A percentile compares a stretch with the other conserved stretches of the same genome.
These are phyloP conservation scores for Ormosia emarginata DNA, from an alignment of 306 rosid species.

Conservation along the genomic window DNA sequence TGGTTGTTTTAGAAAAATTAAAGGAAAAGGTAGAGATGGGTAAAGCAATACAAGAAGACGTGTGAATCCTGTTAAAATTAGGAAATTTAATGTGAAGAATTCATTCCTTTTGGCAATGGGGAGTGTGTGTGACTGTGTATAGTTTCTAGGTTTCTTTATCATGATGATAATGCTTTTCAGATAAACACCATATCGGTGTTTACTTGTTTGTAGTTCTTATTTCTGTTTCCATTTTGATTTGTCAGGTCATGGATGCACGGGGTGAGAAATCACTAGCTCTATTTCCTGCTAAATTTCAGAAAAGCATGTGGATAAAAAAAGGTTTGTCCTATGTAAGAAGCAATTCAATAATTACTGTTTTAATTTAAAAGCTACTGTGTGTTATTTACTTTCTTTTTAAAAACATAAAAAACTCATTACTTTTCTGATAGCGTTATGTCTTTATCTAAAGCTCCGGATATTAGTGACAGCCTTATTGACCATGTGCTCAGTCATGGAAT, in stretches of 20 bases:
- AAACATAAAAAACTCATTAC: background rate
- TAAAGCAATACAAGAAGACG: background rate
- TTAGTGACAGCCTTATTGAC: background rate
- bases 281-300: slow-evolving; percentile 88
- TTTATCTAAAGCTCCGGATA: background rate
- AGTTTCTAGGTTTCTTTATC: background rate
- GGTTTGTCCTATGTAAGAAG: slow-evolving; percentile 43
- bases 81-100: background rate
- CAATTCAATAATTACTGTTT: background rate
- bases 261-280: slow-evolving; percentile 70
- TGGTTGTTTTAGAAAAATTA: background rate
- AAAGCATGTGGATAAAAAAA: slow-evolving; percentile 92
- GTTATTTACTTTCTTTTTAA: background rate
- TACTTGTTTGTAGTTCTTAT: background rate
- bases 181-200: background rate
- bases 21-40: background rate
- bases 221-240: slow-evolving; percentile 1
- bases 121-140: background rate
- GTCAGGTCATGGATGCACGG: slow-evolving; percentile 79
- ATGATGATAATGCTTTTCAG: background rate
- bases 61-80: background rate
- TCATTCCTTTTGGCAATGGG: background rate
- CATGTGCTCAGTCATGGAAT: background rate
- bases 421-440: background rate
- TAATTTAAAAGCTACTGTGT: background rate